Conservation (phyloP, 345 rosid genomes). For the Brassica rapa region DNA sequence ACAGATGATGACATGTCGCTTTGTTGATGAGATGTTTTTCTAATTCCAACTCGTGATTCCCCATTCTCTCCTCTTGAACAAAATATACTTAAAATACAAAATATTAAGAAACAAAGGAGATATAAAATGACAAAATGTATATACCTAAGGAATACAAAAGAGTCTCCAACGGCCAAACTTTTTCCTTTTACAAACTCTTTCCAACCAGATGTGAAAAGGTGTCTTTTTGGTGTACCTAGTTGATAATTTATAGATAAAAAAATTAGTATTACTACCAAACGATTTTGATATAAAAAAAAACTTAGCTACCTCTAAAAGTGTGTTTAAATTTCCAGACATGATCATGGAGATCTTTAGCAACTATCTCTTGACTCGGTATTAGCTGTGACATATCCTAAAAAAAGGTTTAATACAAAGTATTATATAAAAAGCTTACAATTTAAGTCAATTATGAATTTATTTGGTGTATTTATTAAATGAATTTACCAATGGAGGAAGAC, state of each 20-base stretch:
- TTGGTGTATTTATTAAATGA: not conserved
- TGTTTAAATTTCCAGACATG: not conserved
- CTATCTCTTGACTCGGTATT: not conserved
- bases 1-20: not conserved
- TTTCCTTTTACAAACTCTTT: not conserved
- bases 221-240: not conserved
- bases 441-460: not conserved
- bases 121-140: not conserved
- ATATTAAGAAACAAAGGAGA: not conserved
- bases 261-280: not conserved
- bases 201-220: not conserved
- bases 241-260: not conserved
- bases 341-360: not conserved
- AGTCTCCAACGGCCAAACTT: not conserved
- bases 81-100: not conserved
- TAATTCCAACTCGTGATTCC: not conserved
- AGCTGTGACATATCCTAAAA: not conserved
- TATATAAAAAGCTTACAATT: not conserved
- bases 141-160: not conserved
- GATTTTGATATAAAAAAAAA: not conserved
- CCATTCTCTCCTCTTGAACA: slow-evolving; percentile 4
- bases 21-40: not conserved
- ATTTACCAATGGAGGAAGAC: not conserved
- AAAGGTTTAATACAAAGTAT: not conserved
- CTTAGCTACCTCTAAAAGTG: not conserved